phyloP scores from a whole-genome alignment of 1,284 basidiomycete species.

The Golubevia pallescens region DNA sequence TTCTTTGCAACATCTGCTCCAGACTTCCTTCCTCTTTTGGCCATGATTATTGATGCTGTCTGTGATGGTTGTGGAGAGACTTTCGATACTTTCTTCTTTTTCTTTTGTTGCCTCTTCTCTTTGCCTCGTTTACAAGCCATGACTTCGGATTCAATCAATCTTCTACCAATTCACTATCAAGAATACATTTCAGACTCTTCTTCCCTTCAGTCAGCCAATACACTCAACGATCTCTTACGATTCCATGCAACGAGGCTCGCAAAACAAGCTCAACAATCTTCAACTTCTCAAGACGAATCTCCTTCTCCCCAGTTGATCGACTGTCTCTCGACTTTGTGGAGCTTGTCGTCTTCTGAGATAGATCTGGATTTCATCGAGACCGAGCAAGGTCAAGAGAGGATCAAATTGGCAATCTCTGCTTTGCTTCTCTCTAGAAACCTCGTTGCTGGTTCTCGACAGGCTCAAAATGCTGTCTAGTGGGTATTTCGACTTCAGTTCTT shows the following conservation, averaged over 20 bases:
- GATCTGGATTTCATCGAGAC: background rate
- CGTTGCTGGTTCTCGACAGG: background rate
- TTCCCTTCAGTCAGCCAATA: no score
- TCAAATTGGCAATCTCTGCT: slow-evolving; percentile 5
- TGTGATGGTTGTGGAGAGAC: no score
- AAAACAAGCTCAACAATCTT: background rate
- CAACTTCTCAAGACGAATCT: background rate
- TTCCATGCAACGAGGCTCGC: background rate
- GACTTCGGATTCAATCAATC: no score
- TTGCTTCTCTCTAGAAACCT: slow-evolving; percentile 6
- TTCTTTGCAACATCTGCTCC: background rate
- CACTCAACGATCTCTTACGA: no score
- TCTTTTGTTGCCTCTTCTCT: no score
- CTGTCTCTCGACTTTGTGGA: background rate
- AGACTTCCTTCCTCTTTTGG: background rate
- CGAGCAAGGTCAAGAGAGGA: background rate
- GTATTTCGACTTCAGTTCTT: background rate
- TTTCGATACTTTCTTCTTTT: no score
- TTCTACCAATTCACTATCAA: no score
- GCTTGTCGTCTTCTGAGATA: background rate
- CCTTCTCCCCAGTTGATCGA: background rate
- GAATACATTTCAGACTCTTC: no score
- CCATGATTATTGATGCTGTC: no score
- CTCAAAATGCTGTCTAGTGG: slow-evolving; percentile 4
- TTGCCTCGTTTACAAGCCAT: no score